Base-by-base conservation (phyloP, 805 yeast species). In the Saturnispora zaruensis region DNA sequence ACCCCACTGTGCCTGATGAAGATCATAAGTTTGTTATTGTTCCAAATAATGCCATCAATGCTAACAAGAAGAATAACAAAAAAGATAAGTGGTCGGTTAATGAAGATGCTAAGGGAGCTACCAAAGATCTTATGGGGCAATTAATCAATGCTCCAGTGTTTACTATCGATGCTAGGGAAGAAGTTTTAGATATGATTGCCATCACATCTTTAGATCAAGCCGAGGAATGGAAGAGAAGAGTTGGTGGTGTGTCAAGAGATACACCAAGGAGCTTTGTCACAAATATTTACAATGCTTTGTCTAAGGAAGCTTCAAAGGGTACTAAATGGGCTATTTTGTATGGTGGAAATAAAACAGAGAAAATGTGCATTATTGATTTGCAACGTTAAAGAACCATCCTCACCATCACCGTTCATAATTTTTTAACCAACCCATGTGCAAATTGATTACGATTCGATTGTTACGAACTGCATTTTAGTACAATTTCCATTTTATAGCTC, bases 161-260 rank as follows among this genome's bases (percentile, higher is more conserved):
- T 44, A 77, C 84, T 0, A 78, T 91, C 32, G 98, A 91, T 61
- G 80, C 78, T 3, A 75, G 83, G 53, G 96, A 87, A 57, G 97
- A 89, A 53, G 85, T 87, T 2, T 64, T 93, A 53, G 91, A 89
- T 46, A 85, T 89, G 76, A 85, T 91, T 37, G 74, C 85, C 13
- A 76, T 83, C 2, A 84, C 90, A 0, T 83, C 95, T 0, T 66
- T 87, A n/a, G 72, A 74, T 26, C 88, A 79, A 54, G 82, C 79
- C 45, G 95, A 87, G 53, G 91, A 87, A 72, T 82, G 88, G 87
- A 69, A 83, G 47, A 76, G 95, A 58, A 84, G 86, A 56, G 88
- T 91, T 4, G 86, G 90, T 6, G 88, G 91, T 18, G 78, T 84
- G 3, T 81, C 87, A n/a, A 85, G 80, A 57, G 71, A 93, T 4